Conservation (phyloP, 768 basidiomycete species). For the Rhodotorula diobovata region DNA sequence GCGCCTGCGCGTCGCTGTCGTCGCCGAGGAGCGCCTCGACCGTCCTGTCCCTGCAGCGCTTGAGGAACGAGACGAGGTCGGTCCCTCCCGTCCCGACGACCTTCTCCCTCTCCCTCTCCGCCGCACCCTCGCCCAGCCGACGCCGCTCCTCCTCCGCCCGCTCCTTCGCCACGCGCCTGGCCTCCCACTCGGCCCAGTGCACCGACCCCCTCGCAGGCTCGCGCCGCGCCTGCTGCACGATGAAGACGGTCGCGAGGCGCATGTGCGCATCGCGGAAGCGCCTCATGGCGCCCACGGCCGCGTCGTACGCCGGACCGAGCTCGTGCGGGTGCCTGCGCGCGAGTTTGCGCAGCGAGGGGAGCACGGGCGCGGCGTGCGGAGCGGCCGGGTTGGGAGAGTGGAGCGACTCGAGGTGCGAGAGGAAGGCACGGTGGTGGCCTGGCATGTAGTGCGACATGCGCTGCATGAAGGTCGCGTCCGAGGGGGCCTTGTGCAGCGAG, state of each 20-base stretch:
- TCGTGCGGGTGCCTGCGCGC: slow-evolving; percentile 46
- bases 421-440: slow-evolving; percentile 71
- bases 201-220: slow-evolving; percentile 42
- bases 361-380: slow-evolving; percentile 1
- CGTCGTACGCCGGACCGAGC: slow-evolving; percentile 61
- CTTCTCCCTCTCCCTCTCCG: slow-evolving; percentile 51
- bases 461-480: slow-evolving; percentile 63
- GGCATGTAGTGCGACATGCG: slow-evolving; percentile 94
- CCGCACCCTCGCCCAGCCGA: slow-evolving; percentile 1
- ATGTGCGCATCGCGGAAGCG: slow-evolving; percentile 81
- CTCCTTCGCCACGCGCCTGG: slow-evolving; percentile 26
- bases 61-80: slow-evolving; percentile 71
- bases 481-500: slow-evolving; percentile 15
- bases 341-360: slow-evolving; percentile 60
- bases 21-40: slow-evolving; percentile 48
- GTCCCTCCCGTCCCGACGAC: slow-evolving; percentile 87
- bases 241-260: slow-evolving; percentile 77
- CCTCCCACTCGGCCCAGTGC: slow-evolving; percentile 32
- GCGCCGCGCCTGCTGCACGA: slow-evolving; percentile 72
- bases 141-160: slow-evolving; percentile 16
- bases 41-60: slow-evolving; percentile 86
- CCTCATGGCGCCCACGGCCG: slow-evolving; percentile 71
- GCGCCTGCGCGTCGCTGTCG: neutral
- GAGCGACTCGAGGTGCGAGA: slow-evolving; percentile 61
- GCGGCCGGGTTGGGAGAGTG: slow-evolving; percentile 45